Percentiles rank a stretch among this genome's conserved stretches.
Evolutionary conservation across 257 asterid genomes (phyloP).

Genomic region (Jaltomata sinuosa): DNA sequence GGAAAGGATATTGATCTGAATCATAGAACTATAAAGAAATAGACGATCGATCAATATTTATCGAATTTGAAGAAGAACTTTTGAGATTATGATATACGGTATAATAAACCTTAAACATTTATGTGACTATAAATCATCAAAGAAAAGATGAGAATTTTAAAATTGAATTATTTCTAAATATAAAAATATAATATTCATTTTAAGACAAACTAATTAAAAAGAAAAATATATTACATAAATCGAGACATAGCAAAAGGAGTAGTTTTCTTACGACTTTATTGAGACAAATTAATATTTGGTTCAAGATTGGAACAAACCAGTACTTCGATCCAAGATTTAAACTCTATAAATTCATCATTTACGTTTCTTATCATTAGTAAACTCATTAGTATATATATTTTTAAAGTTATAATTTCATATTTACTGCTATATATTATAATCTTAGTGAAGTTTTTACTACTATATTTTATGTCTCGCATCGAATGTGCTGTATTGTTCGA

Average conservation of each 20-base stretch:
- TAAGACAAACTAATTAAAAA: neutral
- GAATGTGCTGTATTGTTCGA: too few relatives aligned
- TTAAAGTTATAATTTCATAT: neutral
- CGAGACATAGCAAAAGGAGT: neutral
- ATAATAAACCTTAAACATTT: neutral
- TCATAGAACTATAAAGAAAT: neutral
- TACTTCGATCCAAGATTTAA: too few relatives aligned
- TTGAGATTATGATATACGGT: neutral
- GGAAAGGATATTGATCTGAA: neutral
- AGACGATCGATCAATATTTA: neutral
- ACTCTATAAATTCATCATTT: neutral
- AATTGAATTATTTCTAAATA: neutral
- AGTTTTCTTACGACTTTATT: neutral
- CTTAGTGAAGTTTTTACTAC: too few relatives aligned
- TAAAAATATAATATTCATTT: neutral
- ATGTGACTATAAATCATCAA: neutral
- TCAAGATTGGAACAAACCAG: neutral
- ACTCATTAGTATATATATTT: neutral
- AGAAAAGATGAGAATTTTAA: neutral
- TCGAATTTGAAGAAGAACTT: neutral
- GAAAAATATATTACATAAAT: neutral
- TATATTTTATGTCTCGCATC: neutral
- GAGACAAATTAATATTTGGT: neutral
- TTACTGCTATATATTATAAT: neutral
- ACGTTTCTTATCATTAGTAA: neutral